Conservation (phyloP, 495 filamentous ascomycete genomes). For the Immersiella caudata region DNA sequence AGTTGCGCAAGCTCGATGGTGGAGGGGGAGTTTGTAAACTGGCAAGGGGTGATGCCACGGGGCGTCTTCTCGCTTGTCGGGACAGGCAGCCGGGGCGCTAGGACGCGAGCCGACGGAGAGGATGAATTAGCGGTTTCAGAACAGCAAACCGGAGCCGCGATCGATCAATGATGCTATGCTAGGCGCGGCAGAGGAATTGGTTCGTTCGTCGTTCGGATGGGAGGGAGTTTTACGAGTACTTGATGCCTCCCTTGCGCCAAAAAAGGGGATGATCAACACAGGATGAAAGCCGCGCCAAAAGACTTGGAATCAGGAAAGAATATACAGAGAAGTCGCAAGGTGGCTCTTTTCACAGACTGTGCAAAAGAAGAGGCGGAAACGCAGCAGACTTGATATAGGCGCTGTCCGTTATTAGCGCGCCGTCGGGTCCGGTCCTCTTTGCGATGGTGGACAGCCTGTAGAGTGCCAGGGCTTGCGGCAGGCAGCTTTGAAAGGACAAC, state of each 20-base stretch:
- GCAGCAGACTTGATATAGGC: not conserved
- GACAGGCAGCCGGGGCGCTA: not conserved
- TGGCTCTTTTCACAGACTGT: not conserved
- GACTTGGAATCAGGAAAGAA: not conserved
- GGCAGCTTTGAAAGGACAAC: not conserved
- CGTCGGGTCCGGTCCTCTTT: too few relatives aligned
- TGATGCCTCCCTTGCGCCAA: not conserved
- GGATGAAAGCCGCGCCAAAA: not conserved
- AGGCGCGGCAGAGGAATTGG: not conserved
- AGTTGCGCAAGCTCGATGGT: not conserved
- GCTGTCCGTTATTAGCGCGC: not conserved
- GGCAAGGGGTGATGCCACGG: not conserved
- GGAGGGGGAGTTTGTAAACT: not conserved
- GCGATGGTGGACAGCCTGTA: not conserved
- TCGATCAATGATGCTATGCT: not conserved
- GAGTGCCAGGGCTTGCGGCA: not conserved
- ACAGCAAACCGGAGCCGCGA: not conserved
- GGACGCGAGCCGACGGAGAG: not conserved
- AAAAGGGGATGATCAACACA: not conserved
- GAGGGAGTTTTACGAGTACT: not conserved
- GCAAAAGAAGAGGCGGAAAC: not conserved
- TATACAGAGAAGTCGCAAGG: slow-evolving; percentile 1
- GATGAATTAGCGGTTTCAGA: not conserved
- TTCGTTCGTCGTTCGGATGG: not conserved
- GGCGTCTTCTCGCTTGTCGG: not conserved